A percentile compares a stretch with the other conserved stretches of the same genome.
Conservation (phyloP, 768 basidiomycete genomes). For the Amanita brunnescens region DNA sequence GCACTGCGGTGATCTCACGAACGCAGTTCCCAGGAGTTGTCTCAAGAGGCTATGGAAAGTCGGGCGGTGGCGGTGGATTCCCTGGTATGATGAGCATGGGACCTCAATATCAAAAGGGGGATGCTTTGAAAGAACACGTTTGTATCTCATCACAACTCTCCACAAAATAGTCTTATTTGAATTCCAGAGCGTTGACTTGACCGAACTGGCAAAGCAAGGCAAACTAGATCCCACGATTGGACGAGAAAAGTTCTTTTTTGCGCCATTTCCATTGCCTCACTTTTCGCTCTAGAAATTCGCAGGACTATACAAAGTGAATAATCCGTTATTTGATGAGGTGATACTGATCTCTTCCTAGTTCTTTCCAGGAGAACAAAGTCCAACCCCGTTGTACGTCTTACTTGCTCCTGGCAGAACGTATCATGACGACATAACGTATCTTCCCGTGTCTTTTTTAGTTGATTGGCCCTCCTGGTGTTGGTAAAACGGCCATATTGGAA, state of each 20-base stretch:
- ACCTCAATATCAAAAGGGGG: constrained; percentile 68
- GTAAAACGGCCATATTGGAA: constrained; percentile 89
- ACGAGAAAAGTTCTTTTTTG: constrained; percentile 32
- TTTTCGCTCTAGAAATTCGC: constrained; percentile 53
- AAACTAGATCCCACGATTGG: constrained; percentile 91
- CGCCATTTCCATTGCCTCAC: background rate
- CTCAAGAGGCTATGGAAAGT: constrained; percentile 32
- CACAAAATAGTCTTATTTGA: background rate
- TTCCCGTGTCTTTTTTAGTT: constrained; percentile 30
- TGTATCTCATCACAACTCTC: constrained; percentile 12
- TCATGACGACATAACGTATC: background rate
- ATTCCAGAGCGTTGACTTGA: constrained; percentile 69
- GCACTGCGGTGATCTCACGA: background rate
- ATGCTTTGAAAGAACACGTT: constrained; percentile 74
- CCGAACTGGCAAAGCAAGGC: constrained; percentile 73
- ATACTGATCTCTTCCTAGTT: constrained; percentile 32
- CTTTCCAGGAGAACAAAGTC: constrained; percentile 85
- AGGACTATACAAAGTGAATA: constrained; percentile 82
- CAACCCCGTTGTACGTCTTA: constrained; percentile 67
- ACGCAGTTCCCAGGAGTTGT: constrained; percentile 2
- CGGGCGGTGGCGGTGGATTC: constrained; percentile 34
- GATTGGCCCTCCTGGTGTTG: constrained; percentile 83
- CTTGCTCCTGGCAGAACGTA: background rate
- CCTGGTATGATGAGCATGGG: constrained; percentile 55
- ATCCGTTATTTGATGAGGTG: background rate